phyloP scores from a whole-genome alignment of 306 rosid species.

The Ochetophila trinervis region DNA sequence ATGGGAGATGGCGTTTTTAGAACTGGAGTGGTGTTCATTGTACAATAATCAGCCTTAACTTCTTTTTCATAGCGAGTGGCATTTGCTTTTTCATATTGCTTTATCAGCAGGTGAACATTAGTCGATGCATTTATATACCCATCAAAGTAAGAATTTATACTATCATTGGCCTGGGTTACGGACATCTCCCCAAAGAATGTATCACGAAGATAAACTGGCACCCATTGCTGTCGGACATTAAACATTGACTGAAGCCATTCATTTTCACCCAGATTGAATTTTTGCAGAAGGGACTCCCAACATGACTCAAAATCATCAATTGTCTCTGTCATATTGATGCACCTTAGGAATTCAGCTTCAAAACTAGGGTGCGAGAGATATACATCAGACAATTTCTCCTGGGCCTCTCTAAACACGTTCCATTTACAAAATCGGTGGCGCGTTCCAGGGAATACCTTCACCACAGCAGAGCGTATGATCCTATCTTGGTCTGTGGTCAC shows the following conservation, averaged over 20 bases:
- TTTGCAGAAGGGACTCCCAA: conserved; percentile 33
- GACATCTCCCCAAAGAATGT: conserved; percentile 30
- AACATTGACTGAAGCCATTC: conserved; percentile 34
- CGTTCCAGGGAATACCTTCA: conserved; percentile 27
- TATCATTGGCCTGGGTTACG: conserved; percentile 23
- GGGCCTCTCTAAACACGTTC: conserved; percentile 35
- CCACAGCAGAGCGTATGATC: conserved; percentile 33
- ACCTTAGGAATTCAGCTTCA: conserved; percentile 33
- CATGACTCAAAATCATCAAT: conserved; percentile 33
- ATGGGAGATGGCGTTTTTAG: conserved; percentile 41
- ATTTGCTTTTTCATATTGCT: conserved; percentile 28
- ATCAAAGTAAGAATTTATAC: conserved; percentile 26
- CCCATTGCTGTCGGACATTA: conserved; percentile 28
- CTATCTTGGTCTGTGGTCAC: conserved; percentile 38
- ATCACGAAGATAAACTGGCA: conserved; percentile 26
- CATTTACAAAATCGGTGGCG: conserved; percentile 40
- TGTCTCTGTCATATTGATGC: conserved; percentile 34
- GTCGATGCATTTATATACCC: conserved; percentile 34
- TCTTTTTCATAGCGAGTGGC: conserved; percentile 27
- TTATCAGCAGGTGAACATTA: conserved; percentile 24
- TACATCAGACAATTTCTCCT: conserved; percentile 33
- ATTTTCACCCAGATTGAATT: conserved; percentile 23
- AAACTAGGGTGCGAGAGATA: conserved; percentile 25
- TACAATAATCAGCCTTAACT: conserved; percentile 36
- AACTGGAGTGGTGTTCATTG: conserved; percentile 25